Conservation (phyloP, 1,284 basidiomycete genomes). For the Somion occarium region DNA sequence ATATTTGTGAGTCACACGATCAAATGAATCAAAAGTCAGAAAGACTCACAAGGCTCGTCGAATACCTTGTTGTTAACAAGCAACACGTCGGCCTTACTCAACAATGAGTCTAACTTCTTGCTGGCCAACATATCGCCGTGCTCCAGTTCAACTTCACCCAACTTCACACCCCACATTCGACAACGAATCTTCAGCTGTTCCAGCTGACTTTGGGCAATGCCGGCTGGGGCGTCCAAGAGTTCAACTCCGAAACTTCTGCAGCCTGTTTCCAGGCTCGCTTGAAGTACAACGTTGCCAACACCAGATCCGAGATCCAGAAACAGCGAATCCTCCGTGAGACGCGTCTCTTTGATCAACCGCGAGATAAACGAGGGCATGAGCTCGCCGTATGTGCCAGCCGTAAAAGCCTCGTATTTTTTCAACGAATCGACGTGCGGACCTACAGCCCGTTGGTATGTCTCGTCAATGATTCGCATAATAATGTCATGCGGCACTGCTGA, state of each 20-base stretch:
- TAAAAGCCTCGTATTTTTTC: slow-evolving; percentile 68
- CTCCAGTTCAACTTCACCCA: slow-evolving; percentile 67
- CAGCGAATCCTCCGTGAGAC: slow-evolving; percentile 54
- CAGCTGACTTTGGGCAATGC: slow-evolving; percentile 57
- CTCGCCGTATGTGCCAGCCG: slow-evolving; percentile 73
- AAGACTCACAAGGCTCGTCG: slow-evolving; percentile 52
- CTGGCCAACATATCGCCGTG: slow-evolving; percentile 71
- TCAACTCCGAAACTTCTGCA: slow-evolving; percentile 73
- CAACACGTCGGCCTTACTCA: slow-evolving; percentile 68
- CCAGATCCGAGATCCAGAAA: slow-evolving; percentile 78
- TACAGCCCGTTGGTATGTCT: slow-evolving; percentile 75
- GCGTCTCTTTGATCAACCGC: slow-evolving; percentile 55
- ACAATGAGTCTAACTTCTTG: slow-evolving; percentile 50
- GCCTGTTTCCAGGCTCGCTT: slow-evolving; percentile 70
- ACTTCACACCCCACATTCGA: slow-evolving; percentile 69
- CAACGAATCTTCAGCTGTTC: slow-evolving; percentile 60
- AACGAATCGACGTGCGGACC: slow-evolving; percentile 64
- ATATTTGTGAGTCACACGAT: slow-evolving; percentile 2
- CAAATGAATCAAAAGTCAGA: slow-evolving; percentile 1
- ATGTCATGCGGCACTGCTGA: slow-evolving; percentile 51
- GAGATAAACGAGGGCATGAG: slow-evolving; percentile 66
- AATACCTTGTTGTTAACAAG: slow-evolving; percentile 81
- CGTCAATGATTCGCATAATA: slow-evolving; percentile 65
- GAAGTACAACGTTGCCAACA: slow-evolving; percentile 74
- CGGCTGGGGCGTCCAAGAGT: slow-evolving; percentile 54